Base-by-base conservation (phyloP, 768 basidiomycete genomes). In the Cystobasidium tubakii region DNA sequence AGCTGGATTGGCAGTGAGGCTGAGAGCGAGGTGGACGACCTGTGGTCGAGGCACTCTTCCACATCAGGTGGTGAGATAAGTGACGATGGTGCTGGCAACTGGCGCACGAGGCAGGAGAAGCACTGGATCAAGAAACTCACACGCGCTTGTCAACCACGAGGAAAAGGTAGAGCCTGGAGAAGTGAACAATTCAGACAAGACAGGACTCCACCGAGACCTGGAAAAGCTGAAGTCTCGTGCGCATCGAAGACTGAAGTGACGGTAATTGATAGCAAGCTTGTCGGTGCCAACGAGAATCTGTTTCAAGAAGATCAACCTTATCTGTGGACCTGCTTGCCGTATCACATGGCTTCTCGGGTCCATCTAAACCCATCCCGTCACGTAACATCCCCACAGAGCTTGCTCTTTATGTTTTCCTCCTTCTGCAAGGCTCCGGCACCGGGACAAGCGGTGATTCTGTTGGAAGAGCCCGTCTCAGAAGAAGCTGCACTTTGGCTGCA, bases 21-120 rank as follows among this genome's bases (percentile, higher is more conserved):
- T 2, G 72, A 73, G 29, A 62, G 63, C 27, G 62, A 67, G 31
- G 66, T 73, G 23, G 69, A 71, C 29, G 55, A 60, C 55, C 27
- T 71, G 21, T 71, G 69, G 69, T 55, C 31, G 15, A 23, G 34
- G 33, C 55, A 42, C 34, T 57, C 53, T 4, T 36, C 29, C 36
- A n/a, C 29, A 6, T 65, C 66, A 2, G 39, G 42, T 12, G 55
- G 53, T 6, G 69, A 71, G 21, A 36, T n/a, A 1, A 21, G n/a
- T 21, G 53, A 54, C 2, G 55, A 44, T 44, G 31, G 15, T 3
- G 15, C 31, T 31, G 6, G 1, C 17, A 54, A 55, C 21, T 71
- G 69, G 69, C 33, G 69, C 7, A 34, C 27, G 3, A 60, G 31
- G 54, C 53, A 71, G 36, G 54, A 57, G 23, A 19, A 71, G 69